Percentiles rank a stretch among this genome's conserved stretches.
phyloP scores from a whole-genome alignment of 1,284 basidiomycete genomes.

The Mycena citricolor region DNA sequence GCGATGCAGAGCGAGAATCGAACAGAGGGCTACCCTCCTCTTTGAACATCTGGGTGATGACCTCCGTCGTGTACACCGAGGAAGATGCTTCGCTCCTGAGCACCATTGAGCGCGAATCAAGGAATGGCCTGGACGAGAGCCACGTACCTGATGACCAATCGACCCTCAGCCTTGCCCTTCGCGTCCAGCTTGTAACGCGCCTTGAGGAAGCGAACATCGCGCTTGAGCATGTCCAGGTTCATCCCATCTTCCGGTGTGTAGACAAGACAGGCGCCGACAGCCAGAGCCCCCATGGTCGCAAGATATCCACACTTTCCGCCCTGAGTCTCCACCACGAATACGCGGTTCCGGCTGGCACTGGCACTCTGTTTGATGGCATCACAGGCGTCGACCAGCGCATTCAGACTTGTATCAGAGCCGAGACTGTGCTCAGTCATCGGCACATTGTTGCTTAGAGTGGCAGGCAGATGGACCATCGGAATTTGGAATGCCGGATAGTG shows the following conservation, averaged over 20 bases:
- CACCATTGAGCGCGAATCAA: conserved; percentile 1
- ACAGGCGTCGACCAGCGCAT: conserved; percentile 95
- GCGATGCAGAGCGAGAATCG: conserved; percentile 89
- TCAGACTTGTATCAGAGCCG: conserved; percentile 94
- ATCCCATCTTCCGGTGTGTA: conserved; percentile 96
- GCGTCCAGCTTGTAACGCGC: conserved; percentile 84
- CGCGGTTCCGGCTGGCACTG: conserved; percentile 90
- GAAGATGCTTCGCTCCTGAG: conserved; percentile 85
- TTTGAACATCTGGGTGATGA: conserved; percentile 91
- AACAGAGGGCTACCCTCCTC: conserved; percentile 93
- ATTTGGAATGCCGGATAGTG: conserved; percentile 91
- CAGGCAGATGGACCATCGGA: conserved; percentile 90
- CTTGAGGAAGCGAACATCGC: conserved; percentile 90
- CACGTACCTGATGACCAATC: conserved; percentile 81
- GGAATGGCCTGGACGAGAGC: neutral
- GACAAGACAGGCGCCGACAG: conserved; percentile 90
- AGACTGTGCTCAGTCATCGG: conserved; percentile 95
- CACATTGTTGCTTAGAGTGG: conserved; percentile 97
- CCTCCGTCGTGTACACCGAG: conserved; percentile 86
- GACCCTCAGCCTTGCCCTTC: conserved; percentile 89
- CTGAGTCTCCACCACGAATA: conserved; percentile 98
- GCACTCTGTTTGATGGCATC: conserved; percentile 99
- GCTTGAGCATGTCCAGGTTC: conserved; percentile 74
- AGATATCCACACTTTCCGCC: conserved; percentile 97
- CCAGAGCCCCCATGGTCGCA: conserved; percentile 92